phyloP scores from a whole-genome alignment of 2,329 filamentous ascomycete species.

The Alternaria sp. region DNA sequence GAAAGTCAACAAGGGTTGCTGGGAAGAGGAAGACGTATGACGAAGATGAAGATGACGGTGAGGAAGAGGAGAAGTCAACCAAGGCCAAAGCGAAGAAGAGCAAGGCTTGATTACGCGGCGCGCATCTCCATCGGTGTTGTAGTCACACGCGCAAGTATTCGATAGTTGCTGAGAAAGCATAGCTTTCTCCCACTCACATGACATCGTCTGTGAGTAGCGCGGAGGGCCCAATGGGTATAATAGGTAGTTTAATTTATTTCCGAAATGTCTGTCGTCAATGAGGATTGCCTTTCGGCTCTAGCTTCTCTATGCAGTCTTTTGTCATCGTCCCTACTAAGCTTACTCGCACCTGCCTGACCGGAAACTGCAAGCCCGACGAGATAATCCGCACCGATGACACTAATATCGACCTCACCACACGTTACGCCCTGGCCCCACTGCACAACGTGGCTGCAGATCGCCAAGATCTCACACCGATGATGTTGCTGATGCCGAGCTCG shows the following conservation, averaged over 20 bases:
- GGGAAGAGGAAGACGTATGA: constrained; percentile 35
- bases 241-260: background rate
- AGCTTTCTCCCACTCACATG: background rate
- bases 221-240: background rate
- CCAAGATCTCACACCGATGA: constrained; percentile 26
- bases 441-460: constrained; percentile 6
- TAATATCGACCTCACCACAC: constrained; percentile 3
- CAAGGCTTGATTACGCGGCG: constrained; percentile 11
- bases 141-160: background rate
- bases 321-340: constrained; percentile 6
- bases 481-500: constrained; percentile 12
- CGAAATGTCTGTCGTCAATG: background rate
- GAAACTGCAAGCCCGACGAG: constrained; percentile 1
- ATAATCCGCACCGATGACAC: constrained; percentile 9
- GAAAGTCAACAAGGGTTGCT: constrained; percentile 28
- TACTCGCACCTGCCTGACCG: constrained; percentile 5
- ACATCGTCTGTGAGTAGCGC: background rate
- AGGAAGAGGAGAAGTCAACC: constrained; percentile 23
- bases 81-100: constrained; percentile 30
- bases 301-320: background rate
- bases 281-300: background rate
- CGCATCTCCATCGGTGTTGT: background rate
- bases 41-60: constrained; percentile 22
- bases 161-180: background rate
- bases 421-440: constrained; percentile 2